A percentile compares a stretch with the other conserved stretches of the same genome.
phyloP scores from a whole-genome alignment of 805 yeast genomes.

The Wickerhamiella bombiphila region DNA sequence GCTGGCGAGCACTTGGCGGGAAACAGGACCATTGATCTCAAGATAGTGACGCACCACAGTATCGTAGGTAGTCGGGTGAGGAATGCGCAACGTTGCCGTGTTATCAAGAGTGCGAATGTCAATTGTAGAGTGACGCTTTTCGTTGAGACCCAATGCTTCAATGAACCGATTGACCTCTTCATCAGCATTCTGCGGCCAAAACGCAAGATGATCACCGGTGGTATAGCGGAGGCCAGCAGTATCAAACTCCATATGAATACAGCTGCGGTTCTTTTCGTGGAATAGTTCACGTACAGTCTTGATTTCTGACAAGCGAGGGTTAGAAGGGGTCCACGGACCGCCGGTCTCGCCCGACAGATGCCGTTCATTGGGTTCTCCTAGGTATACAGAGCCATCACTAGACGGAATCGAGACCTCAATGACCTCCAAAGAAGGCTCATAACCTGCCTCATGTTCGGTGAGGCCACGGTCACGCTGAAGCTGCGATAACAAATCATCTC shows the following conservation, averaged over 20 bases:
- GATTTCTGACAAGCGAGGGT: slow-evolving; percentile 72
- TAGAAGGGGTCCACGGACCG: slow-evolving; percentile 57
- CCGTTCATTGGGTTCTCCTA: slow-evolving; percentile 70
- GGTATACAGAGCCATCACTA: slow-evolving; percentile 33
- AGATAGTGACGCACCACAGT: slow-evolving; percentile 73
- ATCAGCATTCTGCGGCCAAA: slow-evolving; percentile 83
- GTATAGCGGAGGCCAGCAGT: slow-evolving; percentile 55
- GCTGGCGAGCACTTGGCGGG: slow-evolving; percentile 67
- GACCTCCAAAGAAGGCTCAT: slow-evolving; percentile 49
- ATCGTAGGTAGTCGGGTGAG: slow-evolving; percentile 66
- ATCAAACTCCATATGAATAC: slow-evolving; percentile 86
- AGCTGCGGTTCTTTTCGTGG: slow-evolving; percentile 46
- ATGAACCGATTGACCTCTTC: slow-evolving; percentile 58
- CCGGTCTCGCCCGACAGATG: slow-evolving; percentile 26
- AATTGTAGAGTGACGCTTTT: slow-evolving; percentile 41
- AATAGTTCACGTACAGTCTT: slow-evolving; percentile 53
- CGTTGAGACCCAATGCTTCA: slow-evolving; percentile 43
- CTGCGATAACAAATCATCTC: slow-evolving; percentile 54
- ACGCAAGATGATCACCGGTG: slow-evolving; percentile 92
- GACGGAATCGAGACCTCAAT: slow-evolving; percentile 13
- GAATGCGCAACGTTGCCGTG: slow-evolving; percentile 30
- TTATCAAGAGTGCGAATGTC: slow-evolving; percentile 52
- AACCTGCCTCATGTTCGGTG: slow-evolving; percentile 65
- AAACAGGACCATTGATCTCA: slow-evolving; percentile 85
- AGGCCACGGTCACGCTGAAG: slow-evolving; percentile 50